Percentiles rank a stretch among this genome's conserved stretches.
Evolutionary conservation across 2,329 filamentous ascomycete species (phyloP).

Genomic region (Phaeosphaeriaceae sp.): DNA sequence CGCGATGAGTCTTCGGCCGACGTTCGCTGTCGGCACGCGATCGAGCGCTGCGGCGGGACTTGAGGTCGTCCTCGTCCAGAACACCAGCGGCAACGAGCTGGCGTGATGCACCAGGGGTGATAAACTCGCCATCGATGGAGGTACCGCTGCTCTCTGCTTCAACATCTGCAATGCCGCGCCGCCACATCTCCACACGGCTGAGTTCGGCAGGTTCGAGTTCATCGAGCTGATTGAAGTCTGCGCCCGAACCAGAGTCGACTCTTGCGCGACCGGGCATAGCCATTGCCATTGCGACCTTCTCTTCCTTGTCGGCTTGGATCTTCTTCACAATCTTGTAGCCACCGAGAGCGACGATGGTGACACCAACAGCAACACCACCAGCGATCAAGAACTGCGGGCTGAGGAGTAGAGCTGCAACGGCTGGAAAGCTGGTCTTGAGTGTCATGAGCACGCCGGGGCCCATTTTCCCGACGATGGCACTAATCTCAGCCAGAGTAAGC

Average conservation of each 20-base stretch:
- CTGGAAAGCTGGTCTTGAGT: constrained; percentile 82
- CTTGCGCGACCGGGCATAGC: constrained; percentile 21
- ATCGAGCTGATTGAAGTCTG: constrained; percentile 54
- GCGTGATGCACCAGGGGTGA: constrained; percentile 63
- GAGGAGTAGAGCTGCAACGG: constrained; percentile 83
- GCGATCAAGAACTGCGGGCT: constrained; percentile 95
- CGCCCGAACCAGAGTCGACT: constrained; percentile 15
- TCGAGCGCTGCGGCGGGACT: constrained; percentile 42
- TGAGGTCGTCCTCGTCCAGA: constrained; percentile 57
- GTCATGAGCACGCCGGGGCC: constrained; percentile 78
- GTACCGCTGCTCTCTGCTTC: constrained; percentile 63
- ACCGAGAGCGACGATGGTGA: constrained; percentile 95
- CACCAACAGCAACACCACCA: constrained; percentile 83
- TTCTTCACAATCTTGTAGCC: constrained; percentile 97
- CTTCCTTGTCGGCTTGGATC: constrained; percentile 62
- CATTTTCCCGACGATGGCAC: constrained; percentile 80
- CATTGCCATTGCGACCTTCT: constrained; percentile 28
- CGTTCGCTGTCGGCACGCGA: constrained; percentile 30
- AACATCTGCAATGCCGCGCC: constrained; percentile 67
- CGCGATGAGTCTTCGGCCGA: constrained; percentile 36
- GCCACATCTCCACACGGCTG: constrained; percentile 68
- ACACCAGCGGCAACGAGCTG: constrained; percentile 55
- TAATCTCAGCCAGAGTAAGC: constrained; percentile 89
- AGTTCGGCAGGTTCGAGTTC: constrained; percentile 65
- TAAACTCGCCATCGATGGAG: constrained; percentile 70